Conservation (phyloP, 2,329 filamentous ascomycete genomes). For the Trichoderma polysporum region DNA sequence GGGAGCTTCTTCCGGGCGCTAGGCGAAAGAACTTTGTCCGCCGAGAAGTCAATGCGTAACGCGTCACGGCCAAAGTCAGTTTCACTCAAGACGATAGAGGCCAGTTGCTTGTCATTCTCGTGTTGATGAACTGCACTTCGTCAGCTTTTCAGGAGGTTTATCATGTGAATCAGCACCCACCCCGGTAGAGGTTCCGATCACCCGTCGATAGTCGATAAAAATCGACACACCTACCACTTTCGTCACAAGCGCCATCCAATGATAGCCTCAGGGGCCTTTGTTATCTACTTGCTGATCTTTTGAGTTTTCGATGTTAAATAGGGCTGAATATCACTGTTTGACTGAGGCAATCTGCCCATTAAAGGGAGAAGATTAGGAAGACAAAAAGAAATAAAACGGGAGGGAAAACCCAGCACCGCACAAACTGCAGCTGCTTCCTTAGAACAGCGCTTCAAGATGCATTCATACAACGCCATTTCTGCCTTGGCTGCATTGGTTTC, state of each 20-base stretch:
- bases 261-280: slow-evolving; percentile 5
- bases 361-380: not conserved
- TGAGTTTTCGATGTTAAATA: slow-evolving; percentile 4
- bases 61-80: not conserved
- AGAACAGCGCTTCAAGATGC: slow-evolving; percentile 16
- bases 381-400: not conserved
- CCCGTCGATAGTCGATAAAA: not conserved
- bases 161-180: slow-evolving; percentile 1
- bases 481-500: slow-evolving; percentile 24
- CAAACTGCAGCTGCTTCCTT: not conserved
- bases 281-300: slow-evolving; percentile 13
- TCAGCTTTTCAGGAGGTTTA: not conserved
- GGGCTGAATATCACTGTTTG: not conserved
- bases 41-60: not conserved
- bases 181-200: slow-evolving; percentile 7
- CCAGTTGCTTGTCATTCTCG: not conserved
- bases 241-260: slow-evolving; percentile 17
- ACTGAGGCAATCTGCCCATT: not conserved
- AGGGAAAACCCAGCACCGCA: not conserved
- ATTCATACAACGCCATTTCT: slow-evolving; percentile 20
- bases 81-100: not conserved
- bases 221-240: slow-evolving; percentile 15
- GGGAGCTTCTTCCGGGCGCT: slow-evolving; percentile 21
- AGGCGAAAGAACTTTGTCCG: slow-evolving; percentile 4
- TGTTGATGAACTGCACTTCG: no score